Percentiles rank a stretch among this genome's conserved stretches.
These are phyloP conservation scores for Magnusiomyces tetraspermus DNA, from an alignment of 1,139 yeast genomes.

Conservation along the genomic window DNA sequence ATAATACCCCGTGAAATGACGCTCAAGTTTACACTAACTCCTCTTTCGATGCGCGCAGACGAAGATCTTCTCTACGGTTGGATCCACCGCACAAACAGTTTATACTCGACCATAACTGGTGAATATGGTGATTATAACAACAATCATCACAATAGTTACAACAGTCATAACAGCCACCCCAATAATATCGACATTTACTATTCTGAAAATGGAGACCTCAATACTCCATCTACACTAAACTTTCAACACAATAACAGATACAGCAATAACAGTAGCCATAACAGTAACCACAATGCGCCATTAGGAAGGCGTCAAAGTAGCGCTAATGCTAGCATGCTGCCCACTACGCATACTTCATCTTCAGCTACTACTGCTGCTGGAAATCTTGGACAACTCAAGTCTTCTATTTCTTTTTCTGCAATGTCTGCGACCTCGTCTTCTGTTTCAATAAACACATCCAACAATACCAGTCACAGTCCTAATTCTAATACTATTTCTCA, in stretches of 20 bases:
- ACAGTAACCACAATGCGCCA: neutral
- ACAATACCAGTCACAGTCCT: neutral
- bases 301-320: neutral
- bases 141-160: neutral
- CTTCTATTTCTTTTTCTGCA: neutral
- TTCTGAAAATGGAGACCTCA: neutral
- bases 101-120: neutral
- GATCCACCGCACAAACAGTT: conserved; percentile 18
- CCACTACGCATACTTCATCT: neutral
- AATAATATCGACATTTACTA: too few relatives aligned
- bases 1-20: conserved; percentile 28
- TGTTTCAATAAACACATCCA: neutral
- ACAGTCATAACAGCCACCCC: neutral
- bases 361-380: neutral
- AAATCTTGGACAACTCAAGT: neutral
- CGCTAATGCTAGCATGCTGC: neutral
- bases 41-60: conserved; percentile 28
- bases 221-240: too few relatives aligned
- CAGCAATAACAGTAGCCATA: too few relatives aligned
- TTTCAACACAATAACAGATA: too few relatives aligned
- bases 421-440: neutral
- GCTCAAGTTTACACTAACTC: conserved; percentile 27
- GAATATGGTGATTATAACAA: neutral
- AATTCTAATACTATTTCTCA: neutral
- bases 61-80: conserved; percentile 28